Evolutionary conservation across 176 grass and related monocot species (phyloP), one percentile per base, ranked within the genome.

Genomic region (Avena insularis): DNA sequence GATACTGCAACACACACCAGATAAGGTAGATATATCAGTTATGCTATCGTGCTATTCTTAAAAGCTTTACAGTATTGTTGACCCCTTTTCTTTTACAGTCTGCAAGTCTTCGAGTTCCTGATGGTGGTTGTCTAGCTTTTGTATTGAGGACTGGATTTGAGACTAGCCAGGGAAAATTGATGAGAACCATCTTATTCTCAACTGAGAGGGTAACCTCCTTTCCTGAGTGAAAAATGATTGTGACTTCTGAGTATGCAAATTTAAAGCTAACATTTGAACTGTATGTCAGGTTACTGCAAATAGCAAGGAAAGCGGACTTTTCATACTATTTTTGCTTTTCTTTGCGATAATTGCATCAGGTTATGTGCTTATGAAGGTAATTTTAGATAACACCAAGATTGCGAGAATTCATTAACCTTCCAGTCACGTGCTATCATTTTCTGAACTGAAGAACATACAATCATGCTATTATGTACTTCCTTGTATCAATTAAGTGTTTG

Each of bases 171-270:
- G 97, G 97, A 60, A 99, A 99, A 86, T 85, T 99, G 86, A 99
- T 99, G 97, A 84, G 97, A 90, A 99, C 97, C 48, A 99, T 99
- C 43, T 91, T 99, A 84, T 99, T 99, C 93, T 99, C 97, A 58
- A 99, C 97, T 72, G 97, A 99, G 69, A 96, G 97, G 89, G 97
- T 99, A 99, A 91, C 46, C 71, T 74, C 33, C 85, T 68, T 79
- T 91, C 36, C 49, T 51, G 66, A 53, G 51, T 87, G 25, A 78
- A 81, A 65, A 76, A 83, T 33, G 15, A 75, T 40, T 33, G 35
- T 76, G 73, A 77, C 73, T 83, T 25, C 21, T n/a, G 35, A 58
- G 27, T 55, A 67, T 71, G 57, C 25, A 77, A 60, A 61, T 69
- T 3, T 67, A 85, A 20, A 27, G 16, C 51, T 67, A 45, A 61